phyloP scores from a whole-genome alignment of 1,284 basidiomycete genomes.

The Caloboletus inedulis region DNA sequence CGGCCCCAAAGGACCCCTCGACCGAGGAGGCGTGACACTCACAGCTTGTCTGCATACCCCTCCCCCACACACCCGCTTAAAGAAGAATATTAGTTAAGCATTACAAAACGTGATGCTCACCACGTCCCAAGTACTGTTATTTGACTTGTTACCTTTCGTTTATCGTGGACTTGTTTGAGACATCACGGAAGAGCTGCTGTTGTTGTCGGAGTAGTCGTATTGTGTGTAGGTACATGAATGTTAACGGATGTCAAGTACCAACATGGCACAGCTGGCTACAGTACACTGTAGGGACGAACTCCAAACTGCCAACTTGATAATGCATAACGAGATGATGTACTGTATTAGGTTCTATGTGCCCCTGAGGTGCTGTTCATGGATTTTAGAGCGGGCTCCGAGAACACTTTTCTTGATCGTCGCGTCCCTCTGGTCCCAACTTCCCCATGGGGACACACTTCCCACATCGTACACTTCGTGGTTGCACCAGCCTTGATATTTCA shows the following conservation, averaged over 20 bases:
- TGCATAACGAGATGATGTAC: too few relatives aligned
- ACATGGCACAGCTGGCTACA: neutral
- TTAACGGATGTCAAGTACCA: neutral
- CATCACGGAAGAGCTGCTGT: neutral
- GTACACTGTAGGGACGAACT: too few relatives aligned
- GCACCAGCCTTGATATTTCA: neutral
- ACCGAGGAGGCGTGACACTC: slow-evolving; percentile 7
- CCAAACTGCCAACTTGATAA: too few relatives aligned
- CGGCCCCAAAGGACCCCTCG: slow-evolving; percentile 11
- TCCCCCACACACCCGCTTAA: neutral
- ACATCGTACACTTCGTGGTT: neutral
- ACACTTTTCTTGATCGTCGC: neutral
- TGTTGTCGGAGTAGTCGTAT: neutral
- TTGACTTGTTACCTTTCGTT: neutral
- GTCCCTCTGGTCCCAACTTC: neutral
- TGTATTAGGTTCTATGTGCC: neutral
- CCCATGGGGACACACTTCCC: neutral
- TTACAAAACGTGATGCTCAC: neutral
- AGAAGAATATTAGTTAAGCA: neutral
- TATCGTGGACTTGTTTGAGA: neutral
- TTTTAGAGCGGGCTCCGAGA: too few relatives aligned
- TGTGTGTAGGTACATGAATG: neutral
- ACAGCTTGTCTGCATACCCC: neutral
- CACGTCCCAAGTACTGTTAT: neutral
- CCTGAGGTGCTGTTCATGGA: neutral